Evolutionary conservation across 2,329 filamentous ascomycete species (phyloP).

Genomic region (Fusarium subglutinans): DNA sequence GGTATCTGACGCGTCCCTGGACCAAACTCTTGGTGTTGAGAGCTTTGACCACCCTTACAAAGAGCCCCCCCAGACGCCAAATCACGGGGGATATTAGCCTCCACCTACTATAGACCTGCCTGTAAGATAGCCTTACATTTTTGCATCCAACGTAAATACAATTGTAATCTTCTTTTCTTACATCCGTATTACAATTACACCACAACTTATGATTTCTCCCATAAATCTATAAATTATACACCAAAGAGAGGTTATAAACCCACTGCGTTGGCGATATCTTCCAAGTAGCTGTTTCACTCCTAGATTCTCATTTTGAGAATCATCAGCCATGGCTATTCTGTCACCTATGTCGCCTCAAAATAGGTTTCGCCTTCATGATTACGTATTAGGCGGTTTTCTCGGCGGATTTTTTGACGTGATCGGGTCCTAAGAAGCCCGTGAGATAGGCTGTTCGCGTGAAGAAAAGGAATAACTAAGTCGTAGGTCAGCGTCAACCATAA

Average conservation of each 20-base stretch:
- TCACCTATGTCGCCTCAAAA: not conserved
- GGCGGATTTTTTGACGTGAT: slow-evolving; percentile 37
- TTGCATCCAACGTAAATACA: not conserved
- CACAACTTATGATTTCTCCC: not conserved
- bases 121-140: not conserved
- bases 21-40: slow-evolving; percentile 1
- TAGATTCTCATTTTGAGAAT: not conserved
- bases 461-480: slow-evolving; percentile 61
- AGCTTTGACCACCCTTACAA: not conserved
- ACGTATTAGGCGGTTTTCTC: slow-evolving; percentile 42
- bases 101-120: not conserved
- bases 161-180: not conserved
- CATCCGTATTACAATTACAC: not conserved
- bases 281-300: not conserved
- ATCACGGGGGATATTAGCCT: not conserved
- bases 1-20: not conserved
- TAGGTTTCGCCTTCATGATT: not conserved
- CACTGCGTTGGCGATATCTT: not conserved
- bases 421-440: slow-evolving; percentile 66
- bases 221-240: not conserved
- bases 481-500: not conserved
- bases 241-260: not conserved
- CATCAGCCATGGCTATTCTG: not conserved
- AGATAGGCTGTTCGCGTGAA: slow-evolving; percentile 66
- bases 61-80: not conserved